Conservation (phyloP, 345 rosid species). For the Gynandropsis gynandra region DNA sequence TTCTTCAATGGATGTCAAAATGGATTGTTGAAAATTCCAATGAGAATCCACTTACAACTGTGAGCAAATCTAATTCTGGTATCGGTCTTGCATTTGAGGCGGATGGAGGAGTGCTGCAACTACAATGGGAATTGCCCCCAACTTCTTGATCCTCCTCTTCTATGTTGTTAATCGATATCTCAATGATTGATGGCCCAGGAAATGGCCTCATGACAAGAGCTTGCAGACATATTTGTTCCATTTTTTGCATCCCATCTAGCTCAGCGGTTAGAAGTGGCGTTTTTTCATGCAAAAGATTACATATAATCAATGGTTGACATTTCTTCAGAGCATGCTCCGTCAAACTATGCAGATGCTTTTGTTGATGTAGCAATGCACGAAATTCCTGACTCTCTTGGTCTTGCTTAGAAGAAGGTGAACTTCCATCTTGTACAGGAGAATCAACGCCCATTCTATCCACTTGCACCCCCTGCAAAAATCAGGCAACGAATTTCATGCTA, state of each 20-base stretch:
- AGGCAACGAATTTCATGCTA: constrained; percentile 8
- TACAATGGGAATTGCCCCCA: constrained; percentile 28
- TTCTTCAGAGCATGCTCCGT: constrained; percentile 70
- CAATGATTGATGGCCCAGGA: constrained; percentile 38
- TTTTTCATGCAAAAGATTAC: constrained; percentile 70
- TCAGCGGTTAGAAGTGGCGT: constrained; percentile 33
- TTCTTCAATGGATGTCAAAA: not conserved
- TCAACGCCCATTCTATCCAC: constrained; percentile 65
- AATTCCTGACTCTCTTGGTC: constrained; percentile 51
- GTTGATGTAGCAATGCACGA: constrained; percentile 43
- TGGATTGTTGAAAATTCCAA: not conserved
- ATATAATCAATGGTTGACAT: constrained; percentile 61
- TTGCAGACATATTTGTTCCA: constrained; percentile 69
- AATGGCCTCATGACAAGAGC: constrained; percentile 50
- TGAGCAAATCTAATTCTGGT: constrained; percentile 55
- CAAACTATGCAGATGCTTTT: constrained; percentile 50
- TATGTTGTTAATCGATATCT: constrained; percentile 27
- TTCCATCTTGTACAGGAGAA: constrained; percentile 30
- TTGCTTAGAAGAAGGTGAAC: constrained; percentile 32
- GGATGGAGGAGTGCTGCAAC: constrained; percentile 30
- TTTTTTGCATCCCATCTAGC: constrained; percentile 39
- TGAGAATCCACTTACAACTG: constrained; percentile 15
- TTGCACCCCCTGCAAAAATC: constrained; percentile 56
- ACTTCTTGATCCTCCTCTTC: constrained; percentile 41
- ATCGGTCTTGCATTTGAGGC: constrained; percentile 28